Evolutionary conservation across 140 eudicot species (phyloP).

Genomic region (Erigeron philadelphicus): DNA sequence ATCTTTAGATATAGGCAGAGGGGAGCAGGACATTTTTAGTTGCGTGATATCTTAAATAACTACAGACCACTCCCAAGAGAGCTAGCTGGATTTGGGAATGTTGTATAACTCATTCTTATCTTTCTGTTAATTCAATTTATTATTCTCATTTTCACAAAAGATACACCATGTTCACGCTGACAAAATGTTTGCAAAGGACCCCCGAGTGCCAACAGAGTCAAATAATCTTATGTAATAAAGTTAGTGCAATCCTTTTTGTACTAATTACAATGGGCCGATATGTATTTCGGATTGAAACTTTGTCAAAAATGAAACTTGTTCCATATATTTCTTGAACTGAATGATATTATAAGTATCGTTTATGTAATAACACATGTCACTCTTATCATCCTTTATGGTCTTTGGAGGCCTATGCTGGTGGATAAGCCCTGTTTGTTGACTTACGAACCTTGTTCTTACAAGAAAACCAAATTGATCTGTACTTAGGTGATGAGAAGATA

Average conservation of each 20-base stretch:
- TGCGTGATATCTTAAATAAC: neutral
- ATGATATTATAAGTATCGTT: too few species aligned
- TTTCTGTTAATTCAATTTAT: neutral
- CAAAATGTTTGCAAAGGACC: neutral
- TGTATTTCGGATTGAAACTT: neutral
- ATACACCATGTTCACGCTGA: neutral
- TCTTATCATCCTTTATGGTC: neutral
- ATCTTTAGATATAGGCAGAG: neutral
- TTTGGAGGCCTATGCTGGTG: neutral
- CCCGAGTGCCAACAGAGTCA: neutral
- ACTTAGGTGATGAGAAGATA: conserved; percentile 88
- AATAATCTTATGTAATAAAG: neutral
- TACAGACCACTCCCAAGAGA: too few species aligned
- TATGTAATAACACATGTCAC: neutral
- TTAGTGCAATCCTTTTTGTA: neutral
- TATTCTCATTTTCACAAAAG: neutral
- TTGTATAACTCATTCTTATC: neutral
- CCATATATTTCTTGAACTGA: neutral
- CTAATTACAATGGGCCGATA: too few species aligned
- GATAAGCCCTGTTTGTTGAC: neutral
- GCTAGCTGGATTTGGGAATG: neutral
- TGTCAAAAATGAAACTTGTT: neutral
- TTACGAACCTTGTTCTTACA: neutral
- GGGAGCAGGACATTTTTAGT: neutral
- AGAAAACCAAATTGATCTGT: neutral